A percentile compares a stretch with the other conserved stretches of the same genome.
Conservation (phyloP, 2,329 filamentous ascomycete species). For the Arthrobotrys megalospora region DNA sequence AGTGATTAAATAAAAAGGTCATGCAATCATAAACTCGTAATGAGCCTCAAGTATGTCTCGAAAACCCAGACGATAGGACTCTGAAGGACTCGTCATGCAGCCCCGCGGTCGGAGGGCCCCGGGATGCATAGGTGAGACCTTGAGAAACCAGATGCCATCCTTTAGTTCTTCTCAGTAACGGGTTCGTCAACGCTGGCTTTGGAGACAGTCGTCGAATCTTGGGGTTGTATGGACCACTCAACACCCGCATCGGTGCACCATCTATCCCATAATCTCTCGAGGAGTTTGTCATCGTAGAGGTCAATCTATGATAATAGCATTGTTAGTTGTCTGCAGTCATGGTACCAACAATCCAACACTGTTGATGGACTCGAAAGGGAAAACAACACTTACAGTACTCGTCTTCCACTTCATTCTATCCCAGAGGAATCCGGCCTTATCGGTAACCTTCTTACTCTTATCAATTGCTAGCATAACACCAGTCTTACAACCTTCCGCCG, state of each 20-base stretch:
- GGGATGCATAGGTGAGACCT: background rate
- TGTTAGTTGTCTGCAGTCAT: constrained; percentile 11
- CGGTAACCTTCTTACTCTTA: constrained; percentile 42
- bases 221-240: constrained; percentile 29
- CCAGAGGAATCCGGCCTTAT: constrained; percentile 33
- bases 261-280: constrained; percentile 50
- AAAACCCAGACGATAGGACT: constrained; percentile 28
- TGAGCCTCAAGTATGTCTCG: constrained; percentile 30
- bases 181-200: constrained; percentile 40
- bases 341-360: background rate
- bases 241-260: constrained; percentile 48
- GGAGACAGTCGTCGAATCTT: constrained; percentile 17
- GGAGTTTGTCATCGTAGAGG: constrained; percentile 34
- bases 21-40: constrained; percentile 21
- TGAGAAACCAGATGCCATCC: constrained; percentile 40
- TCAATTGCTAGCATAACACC: constrained; percentile 41
- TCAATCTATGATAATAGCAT: constrained; percentile 34
- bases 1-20: constrained; percentile 1
- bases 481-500: constrained; percentile 50
- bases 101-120: background rate
- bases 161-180: constrained; percentile 39
- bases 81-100: background rate
- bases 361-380: background rate
- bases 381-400: constrained; percentile 48
- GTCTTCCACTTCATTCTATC: constrained; percentile 52